A percentile compares a stretch with the other conserved stretches of the same genome.
These are phyloP conservation scores for Mycena indigotica DNA, from an alignment of 768 basidiomycete genomes.

Conservation along the genomic window DNA sequence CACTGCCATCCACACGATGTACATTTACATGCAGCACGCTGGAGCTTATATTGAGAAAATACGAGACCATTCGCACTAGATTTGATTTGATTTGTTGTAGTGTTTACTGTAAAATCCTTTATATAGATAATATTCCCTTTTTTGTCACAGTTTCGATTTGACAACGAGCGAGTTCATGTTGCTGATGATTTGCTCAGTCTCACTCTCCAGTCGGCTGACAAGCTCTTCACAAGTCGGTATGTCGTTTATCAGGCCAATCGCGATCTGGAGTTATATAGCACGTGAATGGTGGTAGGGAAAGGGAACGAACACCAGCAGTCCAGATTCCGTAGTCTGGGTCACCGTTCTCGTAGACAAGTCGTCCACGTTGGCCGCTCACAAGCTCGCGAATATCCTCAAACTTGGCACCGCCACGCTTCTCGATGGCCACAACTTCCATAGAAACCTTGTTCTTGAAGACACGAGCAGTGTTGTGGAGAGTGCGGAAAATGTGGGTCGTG, in stretches of 20 bases:
- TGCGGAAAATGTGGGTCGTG: constrained; percentile 89
- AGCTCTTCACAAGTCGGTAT: constrained; percentile 81
- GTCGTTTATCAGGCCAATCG: constrained; percentile 76
- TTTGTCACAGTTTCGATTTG: constrained; percentile 42
- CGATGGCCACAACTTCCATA: constrained; percentile 81
- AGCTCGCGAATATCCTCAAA: constrained; percentile 84
- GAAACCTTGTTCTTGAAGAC: constrained; percentile 87
- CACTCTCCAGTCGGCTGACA: constrained; percentile 66
- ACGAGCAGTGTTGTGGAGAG: constrained; percentile 79
- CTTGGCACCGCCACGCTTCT: constrained; percentile 80
- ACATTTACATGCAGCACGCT: constrained; percentile 46
- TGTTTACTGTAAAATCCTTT: too few species aligned
- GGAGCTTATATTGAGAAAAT: constrained; percentile 17
- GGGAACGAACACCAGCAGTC: constrained; percentile 51
- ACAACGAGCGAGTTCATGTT: constrained; percentile 40
- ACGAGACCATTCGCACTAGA: constrained; percentile 25
- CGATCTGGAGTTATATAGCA: constrained; percentile 29
- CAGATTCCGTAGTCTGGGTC: constrained; percentile 89
- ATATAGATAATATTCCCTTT: not conserved
- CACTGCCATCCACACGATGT: constrained; percentile 57
- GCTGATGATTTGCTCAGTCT: constrained; percentile 69
- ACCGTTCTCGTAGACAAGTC: constrained; percentile 77
- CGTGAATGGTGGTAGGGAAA: not conserved
- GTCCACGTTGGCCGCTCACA: constrained; percentile 71
- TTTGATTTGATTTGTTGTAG: not conserved